Evolutionary conservation across 2,329 filamentous ascomycete genomes (phyloP), one percentile per base, ranked within the genome.

Genomic region (Dryadomyces quercivorus): DNA sequence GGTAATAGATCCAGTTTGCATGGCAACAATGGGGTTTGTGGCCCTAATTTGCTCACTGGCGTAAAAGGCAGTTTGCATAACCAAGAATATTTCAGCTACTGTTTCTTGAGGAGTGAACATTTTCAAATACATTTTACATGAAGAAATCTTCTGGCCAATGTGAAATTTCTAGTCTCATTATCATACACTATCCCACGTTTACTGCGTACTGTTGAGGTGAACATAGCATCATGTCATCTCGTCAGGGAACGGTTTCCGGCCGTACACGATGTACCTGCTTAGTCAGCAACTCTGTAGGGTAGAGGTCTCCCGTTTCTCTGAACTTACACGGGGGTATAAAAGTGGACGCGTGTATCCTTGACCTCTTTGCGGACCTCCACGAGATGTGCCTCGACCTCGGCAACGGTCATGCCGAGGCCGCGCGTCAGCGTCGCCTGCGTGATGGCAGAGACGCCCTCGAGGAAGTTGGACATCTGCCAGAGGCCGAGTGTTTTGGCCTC

Each of bases 391-490:
- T 64, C 61, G 5, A 66, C 57, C 50, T 65, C 60, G 12, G 60
- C 57, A 8, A 57, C 43, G 2, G 59, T 51, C 63, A 64, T 63
- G 48, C 62, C 64, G 15, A 65, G 56, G 0, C 57, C 63, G 7
- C 58, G 58, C 0, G 60, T 63, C 20, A 66, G 52, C 8, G 63
- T 56, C 5, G 61, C 60, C 57, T 62, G 60, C 12, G 60, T 64
- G 13, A 65, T 60, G 16, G 61, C 64, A 22, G 62, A 58, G 40
- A 66, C 38, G n/a, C 62, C 64, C 9, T 60, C 59, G 44, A 59
- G 55, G n/a, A 64, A 62, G 52, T 66, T 66, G 7, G 59, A 60
- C 61, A 64, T 60, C 22, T 63, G 59, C 64, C 63, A 66, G 21
- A 58, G 54, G 9, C 65, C 64, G 16, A 66, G 55, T 16, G 55